Evolutionary conservation across 331 rosid species (phyloP), one percentile per base, ranked within the genome.

Genomic region (Prunus yedoensis): DNA sequence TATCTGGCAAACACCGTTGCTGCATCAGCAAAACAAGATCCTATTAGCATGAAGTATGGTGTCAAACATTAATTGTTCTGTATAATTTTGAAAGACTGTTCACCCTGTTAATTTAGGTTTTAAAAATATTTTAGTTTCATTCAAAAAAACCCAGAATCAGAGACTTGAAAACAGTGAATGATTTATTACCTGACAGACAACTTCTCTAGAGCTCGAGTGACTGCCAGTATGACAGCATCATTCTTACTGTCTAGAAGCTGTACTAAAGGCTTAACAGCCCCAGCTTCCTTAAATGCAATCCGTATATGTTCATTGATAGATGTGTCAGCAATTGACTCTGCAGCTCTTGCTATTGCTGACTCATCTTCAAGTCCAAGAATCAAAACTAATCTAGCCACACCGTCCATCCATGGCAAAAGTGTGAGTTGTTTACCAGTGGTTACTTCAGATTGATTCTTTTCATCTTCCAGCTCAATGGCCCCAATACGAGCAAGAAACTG

Each of bases 201-300:
- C 82, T 85, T 86, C 81, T 93, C 94, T 74, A 93, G 78, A 75
- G 98, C 96, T 79, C 73, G 88, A 69, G 77, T 50, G 16, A 53
- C 89, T 1, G 90, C 89, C 79, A 87, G 79, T 83, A 78, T 81
- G 59, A 89, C 80, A 49, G 82, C 83, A 79, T 78, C 41, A 74
- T 88, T 88, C 68, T 83, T 66, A 71, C 46, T 52, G 65, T 68
- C 81, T 74, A 91, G 84, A 64, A 88, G 91, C 77, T 71, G 85
- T 59, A 94, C 83, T 71, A 94, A 85, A 77, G 83, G 85, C 74
- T 78, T 91, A 50, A 91, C 71, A 68, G 93, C 96, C 60, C 98
- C 98, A 68, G 98, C 98, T 80, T 91, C 98, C 86, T 84, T 94
- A 81, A 93, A 94, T 60, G 93, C 88, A 74, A 82, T 70, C 62